These are phyloP conservation scores for Backusella sp. DNA, from an alignment of 192 early-diverging fungal genomes.

Conservation along the genomic window DNA sequence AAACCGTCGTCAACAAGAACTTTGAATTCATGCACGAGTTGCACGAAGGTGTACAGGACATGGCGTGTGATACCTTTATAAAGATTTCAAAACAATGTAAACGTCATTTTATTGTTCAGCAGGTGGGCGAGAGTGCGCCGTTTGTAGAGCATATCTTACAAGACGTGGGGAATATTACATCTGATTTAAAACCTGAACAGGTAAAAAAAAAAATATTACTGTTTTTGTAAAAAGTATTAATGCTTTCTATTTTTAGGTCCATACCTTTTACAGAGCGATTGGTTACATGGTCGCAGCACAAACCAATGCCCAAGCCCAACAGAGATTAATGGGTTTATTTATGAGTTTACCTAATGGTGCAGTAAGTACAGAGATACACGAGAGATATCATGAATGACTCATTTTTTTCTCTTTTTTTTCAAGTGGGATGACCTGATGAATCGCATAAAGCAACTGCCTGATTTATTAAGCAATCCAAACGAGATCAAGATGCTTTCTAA, in stretches of 20 bases:
- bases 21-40: constrained; percentile 99
- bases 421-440: constrained; percentile 83
- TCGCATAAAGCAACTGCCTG: constrained; percentile 59
- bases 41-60: constrained; percentile 99
- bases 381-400: background rate
- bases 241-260: constrained; percentile 43
- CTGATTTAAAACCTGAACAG: constrained; percentile 87
- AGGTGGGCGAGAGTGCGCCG: constrained; percentile 80
- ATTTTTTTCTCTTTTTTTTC: background rate
- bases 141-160: constrained; percentile 97
- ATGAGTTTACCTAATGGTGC: constrained; percentile 90
- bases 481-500: constrained; percentile 90
- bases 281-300: constrained; percentile 99
- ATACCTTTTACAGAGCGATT: constrained; percentile 98
- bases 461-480: constrained; percentile 72
- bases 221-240: constrained; percentile 3
- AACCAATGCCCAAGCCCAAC: constrained; percentile 70
- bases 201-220: background rate
- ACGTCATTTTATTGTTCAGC: constrained; percentile 92
- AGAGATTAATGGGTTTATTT: constrained; percentile 75
- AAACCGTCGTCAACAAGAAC: constrained; percentile 99
- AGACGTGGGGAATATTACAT: constrained; percentile 78
- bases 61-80: constrained; percentile 99
- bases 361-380: constrained; percentile 40
- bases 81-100: constrained; percentile 99